A percentile compares a stretch with the other conserved stretches of the same genome.
phyloP scores from a whole-genome alignment of 2,329 filamentous ascomycete species.

The Metarhizium anisopliae region DNA sequence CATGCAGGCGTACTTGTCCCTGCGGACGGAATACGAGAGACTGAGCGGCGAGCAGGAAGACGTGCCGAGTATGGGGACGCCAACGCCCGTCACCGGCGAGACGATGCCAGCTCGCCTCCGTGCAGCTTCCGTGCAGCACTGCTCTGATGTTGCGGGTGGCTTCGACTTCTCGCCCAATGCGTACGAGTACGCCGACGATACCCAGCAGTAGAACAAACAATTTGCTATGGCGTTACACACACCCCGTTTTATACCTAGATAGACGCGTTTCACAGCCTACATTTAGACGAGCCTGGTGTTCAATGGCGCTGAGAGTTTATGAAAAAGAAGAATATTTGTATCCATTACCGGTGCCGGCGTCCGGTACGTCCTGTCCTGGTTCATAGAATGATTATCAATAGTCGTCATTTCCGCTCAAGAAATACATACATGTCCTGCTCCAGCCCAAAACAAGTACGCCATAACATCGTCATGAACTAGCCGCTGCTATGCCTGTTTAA shows the following conservation, averaged over 20 bases:
- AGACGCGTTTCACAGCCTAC: too few relatives aligned
- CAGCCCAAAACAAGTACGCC: constrained; percentile 14
- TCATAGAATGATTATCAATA: neutral
- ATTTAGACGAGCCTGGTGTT: neutral
- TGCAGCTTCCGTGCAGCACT: neutral
- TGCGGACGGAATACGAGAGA: constrained; percentile 35
- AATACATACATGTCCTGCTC: neutral
- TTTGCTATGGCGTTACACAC: too few relatives aligned
- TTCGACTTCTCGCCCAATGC: neutral
- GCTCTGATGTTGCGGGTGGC: neutral
- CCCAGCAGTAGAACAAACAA: neutral
- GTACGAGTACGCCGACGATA: neutral
- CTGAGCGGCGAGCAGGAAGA: constrained; percentile 14
- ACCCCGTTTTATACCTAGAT: too few relatives aligned
- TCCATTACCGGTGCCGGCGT: neutral
- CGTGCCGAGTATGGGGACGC: neutral
- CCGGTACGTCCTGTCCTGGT: neutral
- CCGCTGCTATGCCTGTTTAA: neutral
- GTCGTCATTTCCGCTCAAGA: constrained; percentile 1
- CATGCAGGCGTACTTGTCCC: constrained; percentile 41
- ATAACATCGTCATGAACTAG: constrained; percentile 5
- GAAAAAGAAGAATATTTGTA: neutral
- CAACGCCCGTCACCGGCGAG: neutral
- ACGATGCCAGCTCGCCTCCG: neutral
- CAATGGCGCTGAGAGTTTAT: neutral